These are phyloP conservation scores for Leccinum pallidistipes DNA, from an alignment of 1,284 basidiomycete genomes.

Conservation along the genomic window DNA sequence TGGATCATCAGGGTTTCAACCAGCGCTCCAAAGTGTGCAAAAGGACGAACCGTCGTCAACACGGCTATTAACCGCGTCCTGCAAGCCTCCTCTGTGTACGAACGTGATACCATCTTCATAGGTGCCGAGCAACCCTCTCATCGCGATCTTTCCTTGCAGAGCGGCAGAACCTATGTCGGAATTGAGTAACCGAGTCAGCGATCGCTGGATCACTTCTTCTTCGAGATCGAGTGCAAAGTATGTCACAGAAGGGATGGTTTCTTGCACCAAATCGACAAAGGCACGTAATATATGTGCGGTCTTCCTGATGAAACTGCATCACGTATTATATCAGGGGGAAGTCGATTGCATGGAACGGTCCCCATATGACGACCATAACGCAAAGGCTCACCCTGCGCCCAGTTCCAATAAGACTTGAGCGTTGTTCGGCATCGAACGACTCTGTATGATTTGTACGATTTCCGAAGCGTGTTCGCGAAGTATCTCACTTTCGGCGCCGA, in stretches of 20 bases:
- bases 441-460: constrained; percentile 74
- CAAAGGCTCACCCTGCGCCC: constrained; percentile 73
- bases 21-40: constrained; percentile 7
- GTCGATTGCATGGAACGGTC: neutral
- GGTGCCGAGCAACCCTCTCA: constrained; percentile 86
- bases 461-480: constrained; percentile 61
- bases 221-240: constrained; percentile 97
- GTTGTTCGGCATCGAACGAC: constrained; percentile 41
- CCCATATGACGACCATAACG: neutral
- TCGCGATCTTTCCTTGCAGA: constrained; percentile 69
- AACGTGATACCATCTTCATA: constrained; percentile 82
- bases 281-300: constrained; percentile 86
- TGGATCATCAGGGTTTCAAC: constrained; percentile 24
- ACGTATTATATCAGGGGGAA: constrained; percentile 26
- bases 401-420: constrained; percentile 74
- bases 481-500: constrained; percentile 74
- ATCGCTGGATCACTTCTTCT: constrained; percentile 81
- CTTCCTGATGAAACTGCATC: constrained; percentile 77
- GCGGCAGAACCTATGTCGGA: constrained; percentile 65
- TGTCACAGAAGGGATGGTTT: constrained; percentile 57
- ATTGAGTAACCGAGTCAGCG: constrained; percentile 67
- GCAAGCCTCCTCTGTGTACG: constrained; percentile 59
- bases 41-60: neutral
- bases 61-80: constrained; percentile 9
- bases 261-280: constrained; percentile 55